Base-by-base conservation (phyloP, 108 stramenopile genomes). In the Cyclotella distinguenda region DNA sequence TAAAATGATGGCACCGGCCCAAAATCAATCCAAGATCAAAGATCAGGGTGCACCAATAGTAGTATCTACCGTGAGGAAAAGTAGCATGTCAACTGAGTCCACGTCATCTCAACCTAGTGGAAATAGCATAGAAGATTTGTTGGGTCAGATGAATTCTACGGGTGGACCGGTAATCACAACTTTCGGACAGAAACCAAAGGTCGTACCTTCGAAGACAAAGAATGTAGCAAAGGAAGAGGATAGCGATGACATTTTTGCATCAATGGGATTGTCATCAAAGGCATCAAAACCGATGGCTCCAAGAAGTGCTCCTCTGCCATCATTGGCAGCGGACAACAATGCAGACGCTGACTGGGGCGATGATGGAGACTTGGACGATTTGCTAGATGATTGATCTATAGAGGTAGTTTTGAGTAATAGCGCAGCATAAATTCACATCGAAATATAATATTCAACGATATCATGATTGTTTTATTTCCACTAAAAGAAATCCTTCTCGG, bases 401-500 rank as follows among this genome's bases (percentile, higher is more conserved):
- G 28, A 54, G n/a, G n/a, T n/a, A n/a, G n/a, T n/a, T n/a, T n/a
- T n/a, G n/a, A n/a, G n/a, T n/a, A n/a, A n/a, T n/a, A n/a, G n/a
- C n/a, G n/a, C n/a, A n/a, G n/a, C n/a, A n/a, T n/a, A n/a, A n/a
- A n/a, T n/a, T n/a, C n/a, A n/a, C n/a, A n/a, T n/a, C n/a, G n/a
- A n/a, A n/a, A n/a, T n/a, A n/a, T n/a, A n/a, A n/a, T n/a, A n/a
- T n/a, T n/a, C n/a, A n/a, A n/a, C n/a, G n/a, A n/a, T n/a, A n/a
- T n/a, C n/a, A n/a, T n/a, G n/a, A n/a, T n/a, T 15, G 15, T 33
- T 54, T 32, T n/a, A 31, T 33, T 33, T 21, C 5, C 52, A 18
- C 42, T 44, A 74, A 42, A 79, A 87, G 49, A 87, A 87, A 39
- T 74, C 60, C 19, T 75, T 72, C 72, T 78, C 81, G 19, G 46